A percentile compares a stretch with the other conserved stretches of the same genome.
These are phyloP conservation scores for Smittium mucronatum DNA, from an alignment of 371 early-diverging fungal species.

Conservation along the genomic window DNA sequence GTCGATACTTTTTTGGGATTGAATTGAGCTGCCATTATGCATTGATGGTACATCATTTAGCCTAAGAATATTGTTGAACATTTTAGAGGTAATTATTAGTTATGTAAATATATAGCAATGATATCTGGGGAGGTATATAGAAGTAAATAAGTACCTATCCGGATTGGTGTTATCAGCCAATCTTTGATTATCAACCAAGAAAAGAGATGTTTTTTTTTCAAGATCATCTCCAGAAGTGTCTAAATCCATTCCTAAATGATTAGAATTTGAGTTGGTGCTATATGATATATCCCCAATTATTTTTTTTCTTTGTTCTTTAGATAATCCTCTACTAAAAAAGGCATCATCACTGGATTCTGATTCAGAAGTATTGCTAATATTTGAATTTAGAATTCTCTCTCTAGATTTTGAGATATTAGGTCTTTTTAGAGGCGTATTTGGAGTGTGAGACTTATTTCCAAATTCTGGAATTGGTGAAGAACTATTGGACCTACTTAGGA, in stretches of 20 bases:
- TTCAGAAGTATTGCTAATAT: background rate
- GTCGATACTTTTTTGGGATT: background rate
- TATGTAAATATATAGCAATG: too few relatives aligned
- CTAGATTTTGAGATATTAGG: background rate
- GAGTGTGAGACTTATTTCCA: background rate
- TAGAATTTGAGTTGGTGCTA: too few relatives aligned
- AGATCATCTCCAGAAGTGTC: too few relatives aligned
- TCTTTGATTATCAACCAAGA: too few relatives aligned
- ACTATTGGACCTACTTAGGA: background rate
- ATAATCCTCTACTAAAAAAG: conserved; percentile 7
- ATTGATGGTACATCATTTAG: background rate
- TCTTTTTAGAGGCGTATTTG: background rate
- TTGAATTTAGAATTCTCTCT: background rate
- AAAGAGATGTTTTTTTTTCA: too few relatives aligned
- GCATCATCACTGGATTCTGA: conserved; percentile 4
- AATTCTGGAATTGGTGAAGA: background rate
- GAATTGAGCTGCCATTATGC: background rate
- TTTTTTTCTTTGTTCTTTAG: background rate
- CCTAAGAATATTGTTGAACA: too few relatives aligned
- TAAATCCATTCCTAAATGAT: too few relatives aligned
- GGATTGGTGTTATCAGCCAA: too few relatives aligned
- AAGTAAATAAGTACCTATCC: too few relatives aligned
- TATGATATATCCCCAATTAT: too few relatives aligned
- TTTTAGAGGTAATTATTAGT: too few relatives aligned
- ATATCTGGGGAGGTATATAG: too few relatives aligned